phyloP scores from a whole-genome alignment of 2,329 filamentous ascomycete genomes.

The Fusarium hainanense region DNA sequence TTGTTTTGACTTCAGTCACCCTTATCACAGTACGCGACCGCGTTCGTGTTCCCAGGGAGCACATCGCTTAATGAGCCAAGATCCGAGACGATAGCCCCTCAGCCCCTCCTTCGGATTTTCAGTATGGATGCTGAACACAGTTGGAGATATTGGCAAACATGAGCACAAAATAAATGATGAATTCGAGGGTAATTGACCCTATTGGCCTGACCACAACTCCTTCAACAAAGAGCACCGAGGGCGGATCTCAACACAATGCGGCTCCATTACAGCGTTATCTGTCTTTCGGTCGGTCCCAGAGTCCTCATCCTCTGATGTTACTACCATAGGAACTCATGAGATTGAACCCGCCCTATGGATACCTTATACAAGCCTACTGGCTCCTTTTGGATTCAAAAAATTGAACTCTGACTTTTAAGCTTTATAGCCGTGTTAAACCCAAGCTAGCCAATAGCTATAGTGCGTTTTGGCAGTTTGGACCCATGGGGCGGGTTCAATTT shows the following conservation, averaged over 20 bases:
- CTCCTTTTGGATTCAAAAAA: too few relatives aligned
- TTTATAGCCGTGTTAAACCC: too few relatives aligned
- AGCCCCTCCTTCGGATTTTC: conserved; percentile 12
- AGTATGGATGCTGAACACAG: background rate
- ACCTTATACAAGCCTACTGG: too few relatives aligned
- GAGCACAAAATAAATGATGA: conserved; percentile 27
- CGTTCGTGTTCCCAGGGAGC: conserved; percentile 30
- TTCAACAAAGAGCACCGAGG: background rate
- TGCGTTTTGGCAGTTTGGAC: too few relatives aligned
- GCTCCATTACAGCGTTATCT: background rate
- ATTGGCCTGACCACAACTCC: conserved; percentile 10
- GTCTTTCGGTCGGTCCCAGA: background rate
- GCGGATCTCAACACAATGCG: background rate
- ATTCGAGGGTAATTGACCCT: conserved; percentile 28
- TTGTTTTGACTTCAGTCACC: conserved; percentile 36
- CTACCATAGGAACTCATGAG: too few relatives aligned
- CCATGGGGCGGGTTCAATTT: too few relatives aligned
- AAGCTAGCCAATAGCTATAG: too few relatives aligned
- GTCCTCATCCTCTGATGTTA: background rate
- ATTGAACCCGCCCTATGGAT: too few relatives aligned
- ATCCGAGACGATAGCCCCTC: conserved; percentile 13
- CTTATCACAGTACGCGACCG: conserved; percentile 20
- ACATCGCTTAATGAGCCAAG: conserved; percentile 8
- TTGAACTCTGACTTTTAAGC: too few relatives aligned
- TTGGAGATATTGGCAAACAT: conserved; percentile 33